These are phyloP conservation scores for Fusarium armeniacum DNA, from an alignment of 2,329 filamentous ascomycete species.

Conservation along the genomic window DNA sequence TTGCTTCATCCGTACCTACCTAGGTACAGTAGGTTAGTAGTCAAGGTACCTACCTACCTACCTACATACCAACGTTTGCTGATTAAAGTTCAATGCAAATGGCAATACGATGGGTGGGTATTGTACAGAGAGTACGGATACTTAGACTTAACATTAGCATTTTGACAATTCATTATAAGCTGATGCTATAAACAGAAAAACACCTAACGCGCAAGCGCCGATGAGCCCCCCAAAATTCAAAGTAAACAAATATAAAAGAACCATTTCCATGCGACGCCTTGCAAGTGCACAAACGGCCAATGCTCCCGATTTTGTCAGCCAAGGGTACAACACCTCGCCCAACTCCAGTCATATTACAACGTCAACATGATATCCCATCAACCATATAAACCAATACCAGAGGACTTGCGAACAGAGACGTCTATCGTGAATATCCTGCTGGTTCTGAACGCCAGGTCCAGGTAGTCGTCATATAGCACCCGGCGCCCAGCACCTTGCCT, in stretches of 20 bases:
- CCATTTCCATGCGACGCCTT: slow-evolving; percentile 48
- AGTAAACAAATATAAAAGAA: slow-evolving; percentile 36
- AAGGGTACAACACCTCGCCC: slow-evolving; percentile 43
- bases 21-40: too few species aligned
- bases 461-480: slow-evolving; percentile 45
- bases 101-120: not conserved
- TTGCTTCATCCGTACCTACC: not conserved
- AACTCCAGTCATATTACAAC: slow-evolving; percentile 50
- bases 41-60: too few species aligned
- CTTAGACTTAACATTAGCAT: slow-evolving; percentile 16
- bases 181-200: slow-evolving; percentile 46
- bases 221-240: slow-evolving; percentile 29
- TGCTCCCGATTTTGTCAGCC: slow-evolving; percentile 44
- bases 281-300: slow-evolving; percentile 50
- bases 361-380: slow-evolving; percentile 41
- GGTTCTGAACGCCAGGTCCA: slow-evolving; percentile 50
- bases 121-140: not conserved
- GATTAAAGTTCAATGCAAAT: not conserved
- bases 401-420: slow-evolving; percentile 45
- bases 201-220: slow-evolving; percentile 43
- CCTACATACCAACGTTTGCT: not conserved
- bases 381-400: slow-evolving; percentile 39
- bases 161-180: slow-evolving; percentile 48
- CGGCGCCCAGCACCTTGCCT: slow-evolving; percentile 47
- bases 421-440: slow-evolving; percentile 43